phyloP scores from a whole-genome alignment of 352 stramenopile genomes.

The Globisporangium yorkense region DNA sequence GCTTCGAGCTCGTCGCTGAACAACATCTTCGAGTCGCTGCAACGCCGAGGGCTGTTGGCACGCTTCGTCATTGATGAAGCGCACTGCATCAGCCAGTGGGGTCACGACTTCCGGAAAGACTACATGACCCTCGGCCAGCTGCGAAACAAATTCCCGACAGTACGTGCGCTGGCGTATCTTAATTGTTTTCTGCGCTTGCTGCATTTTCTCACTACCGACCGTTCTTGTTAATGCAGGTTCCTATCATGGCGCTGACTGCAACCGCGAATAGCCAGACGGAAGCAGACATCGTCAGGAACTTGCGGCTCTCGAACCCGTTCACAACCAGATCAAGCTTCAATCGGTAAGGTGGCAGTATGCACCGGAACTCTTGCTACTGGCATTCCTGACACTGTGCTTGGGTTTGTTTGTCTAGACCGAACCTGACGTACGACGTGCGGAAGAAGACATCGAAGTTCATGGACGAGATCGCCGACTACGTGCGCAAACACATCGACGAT shows the following conservation, averaged over 20 bases:
- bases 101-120: slow-evolving; percentile 96
- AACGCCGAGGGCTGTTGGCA: slow-evolving; percentile 85
- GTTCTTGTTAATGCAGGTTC: slow-evolving; percentile 36
- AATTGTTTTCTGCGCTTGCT: no score
- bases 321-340: slow-evolving; percentile 84
- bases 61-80: slow-evolving; percentile 96
- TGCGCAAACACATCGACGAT: slow-evolving; percentile 77
- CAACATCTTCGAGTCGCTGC: slow-evolving; percentile 83
- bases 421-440: slow-evolving; percentile 81
- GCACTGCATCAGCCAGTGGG: slow-evolving; percentile 98
- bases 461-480: slow-evolving; percentile 71
- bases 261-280: slow-evolving; percentile 84
- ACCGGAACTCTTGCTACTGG: background rate
- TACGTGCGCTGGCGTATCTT: background rate
- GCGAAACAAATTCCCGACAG: background rate
- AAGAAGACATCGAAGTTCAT: slow-evolving; percentile 80
- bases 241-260: slow-evolving; percentile 85
- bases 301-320: slow-evolving; percentile 69
- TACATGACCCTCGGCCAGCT: background rate
- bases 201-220: no score
- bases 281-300: slow-evolving; percentile 74
- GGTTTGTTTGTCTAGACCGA: slow-evolving; percentile 32
- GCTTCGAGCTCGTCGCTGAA: slow-evolving; percentile 80
- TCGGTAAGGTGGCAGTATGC: slow-evolving; percentile 26
- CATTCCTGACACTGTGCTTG: background rate